These are phyloP conservation scores for Linnemannia schmuckeri DNA, from an alignment of 192 early-diverging fungal genomes.

Conservation along the genomic window DNA sequence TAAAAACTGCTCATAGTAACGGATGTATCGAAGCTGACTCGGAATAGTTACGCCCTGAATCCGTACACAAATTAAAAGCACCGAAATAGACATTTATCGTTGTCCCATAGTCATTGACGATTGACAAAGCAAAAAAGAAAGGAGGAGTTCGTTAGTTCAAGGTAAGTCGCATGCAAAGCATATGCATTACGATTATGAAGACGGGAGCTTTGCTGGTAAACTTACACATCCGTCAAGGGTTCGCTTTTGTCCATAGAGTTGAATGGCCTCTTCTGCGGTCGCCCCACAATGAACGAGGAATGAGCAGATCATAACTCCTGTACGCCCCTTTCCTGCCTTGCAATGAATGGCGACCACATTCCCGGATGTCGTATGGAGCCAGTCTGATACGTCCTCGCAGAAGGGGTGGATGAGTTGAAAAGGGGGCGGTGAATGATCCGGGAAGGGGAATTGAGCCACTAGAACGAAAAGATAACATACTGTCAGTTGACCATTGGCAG, in stretches of 20 bases:
- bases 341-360: conserved; percentile 73
- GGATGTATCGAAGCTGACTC: conserved; percentile 68
- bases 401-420: conserved; percentile 62
- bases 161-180: no score
- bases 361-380: conserved; percentile 49
- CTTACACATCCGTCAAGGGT: conserved; percentile 62
- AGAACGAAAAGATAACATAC: neutral
- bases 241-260: conserved; percentile 60
- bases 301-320: conserved; percentile 68
- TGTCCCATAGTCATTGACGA: neutral
- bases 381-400: conserved; percentile 63
- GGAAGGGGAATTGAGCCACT: conserved; percentile 66
- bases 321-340: conserved; percentile 77
- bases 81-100: neutral
- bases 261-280: conserved; percentile 59
- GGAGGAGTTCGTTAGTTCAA: no score
- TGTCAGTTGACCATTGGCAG: neutral
- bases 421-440: conserved; percentile 69
- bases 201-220: neutral
- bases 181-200: neutral
- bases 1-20: conserved; percentile 62
- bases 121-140: no score
- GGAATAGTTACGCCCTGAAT: conserved; percentile 69
- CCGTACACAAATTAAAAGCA: neutral
- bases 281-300: conserved; percentile 59